A percentile compares a stretch with the other conserved stretches of the same genome.
phyloP scores from a whole-genome alignment of 2,329 filamentous ascomycete genomes.

The Aspergillus piperis region DNA sequence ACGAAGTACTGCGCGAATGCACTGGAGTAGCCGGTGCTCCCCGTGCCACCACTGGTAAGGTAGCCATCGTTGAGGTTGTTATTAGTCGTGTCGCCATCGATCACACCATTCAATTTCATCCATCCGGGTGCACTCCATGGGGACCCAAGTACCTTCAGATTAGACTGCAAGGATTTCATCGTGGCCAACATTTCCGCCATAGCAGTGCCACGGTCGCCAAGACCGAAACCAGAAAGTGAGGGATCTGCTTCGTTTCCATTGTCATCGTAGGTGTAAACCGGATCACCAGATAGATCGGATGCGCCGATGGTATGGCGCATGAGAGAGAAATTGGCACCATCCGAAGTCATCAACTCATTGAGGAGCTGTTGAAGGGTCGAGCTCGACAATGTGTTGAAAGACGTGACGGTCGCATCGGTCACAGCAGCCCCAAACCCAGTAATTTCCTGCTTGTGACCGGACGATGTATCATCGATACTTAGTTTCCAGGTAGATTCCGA shows the following conservation, averaged over 20 bases:
- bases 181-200: constrained; percentile 41
- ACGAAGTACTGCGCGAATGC: constrained; percentile 39
- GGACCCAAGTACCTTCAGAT: constrained; percentile 39
- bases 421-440: constrained; percentile 42
- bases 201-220: constrained; percentile 37
- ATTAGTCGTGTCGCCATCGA: constrained; percentile 28
- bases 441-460: constrained; percentile 31
- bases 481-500: constrained; percentile 30
- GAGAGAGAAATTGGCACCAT: constrained; percentile 40
- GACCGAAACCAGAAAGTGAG: constrained; percentile 32
- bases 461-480: constrained; percentile 27
- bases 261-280: constrained; percentile 43
- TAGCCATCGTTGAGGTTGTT: constrained; percentile 39
- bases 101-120: constrained; percentile 44
- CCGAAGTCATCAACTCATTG: constrained; percentile 35
- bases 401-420: constrained; percentile 41
- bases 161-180: constrained; percentile 39
- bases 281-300: constrained; percentile 36
- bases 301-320: constrained; percentile 46
- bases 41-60: constrained; percentile 25
- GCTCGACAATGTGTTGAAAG: constrained; percentile 35
- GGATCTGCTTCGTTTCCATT: constrained; percentile 37
- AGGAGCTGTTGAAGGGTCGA: constrained; percentile 34
- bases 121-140: constrained; percentile 44
- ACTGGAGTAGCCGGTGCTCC: constrained; percentile 34